phyloP scores from a whole-genome alignment of 1,284 basidiomycete genomes.

The Bjerkandera adusta region DNA sequence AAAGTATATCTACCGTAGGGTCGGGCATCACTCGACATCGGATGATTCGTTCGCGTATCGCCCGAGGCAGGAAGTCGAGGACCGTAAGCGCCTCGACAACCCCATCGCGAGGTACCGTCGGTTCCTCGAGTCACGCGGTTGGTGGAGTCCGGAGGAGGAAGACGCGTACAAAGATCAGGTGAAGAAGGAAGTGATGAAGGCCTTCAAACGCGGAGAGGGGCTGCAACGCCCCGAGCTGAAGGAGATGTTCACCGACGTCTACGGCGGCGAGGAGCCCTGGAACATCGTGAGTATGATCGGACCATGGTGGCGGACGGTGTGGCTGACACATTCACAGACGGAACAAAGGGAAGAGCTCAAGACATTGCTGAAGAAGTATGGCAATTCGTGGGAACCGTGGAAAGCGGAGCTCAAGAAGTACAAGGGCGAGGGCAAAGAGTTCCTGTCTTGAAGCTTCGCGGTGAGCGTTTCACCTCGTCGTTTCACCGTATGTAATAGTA shows the following conservation, averaged over 20 bases:
- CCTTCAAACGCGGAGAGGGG: constrained; percentile 78
- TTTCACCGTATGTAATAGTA: too few species aligned
- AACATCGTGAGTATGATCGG: constrained; percentile 64
- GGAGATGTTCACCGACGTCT: constrained; percentile 87
- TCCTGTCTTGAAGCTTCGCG: constrained; percentile 32
- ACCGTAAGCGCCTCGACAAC: constrained; percentile 85
- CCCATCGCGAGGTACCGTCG: constrained; percentile 83
- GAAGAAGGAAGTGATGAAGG: constrained; percentile 72
- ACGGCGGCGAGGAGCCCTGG: constrained; percentile 83
- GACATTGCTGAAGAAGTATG: constrained; percentile 80
- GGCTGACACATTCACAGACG: constrained; percentile 41
- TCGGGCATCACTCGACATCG: constrained; percentile 94
- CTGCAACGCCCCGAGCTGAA: constrained; percentile 69
- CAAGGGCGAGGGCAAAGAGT: constrained; percentile 74
- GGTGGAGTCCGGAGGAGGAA: constrained; percentile 85
- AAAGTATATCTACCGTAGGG: constrained; percentile 37
- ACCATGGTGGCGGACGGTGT: constrained; percentile 7
- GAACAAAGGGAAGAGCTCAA: constrained; percentile 85
- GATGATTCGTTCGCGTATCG: constrained; percentile 94
- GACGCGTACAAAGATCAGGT: constrained; percentile 67
- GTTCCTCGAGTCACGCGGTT: constrained; percentile 80
- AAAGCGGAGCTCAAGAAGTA: constrained; percentile 78
- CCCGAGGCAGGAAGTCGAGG: constrained; percentile 81
- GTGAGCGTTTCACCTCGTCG: too few species aligned
- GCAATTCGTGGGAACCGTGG: constrained; percentile 82